A percentile compares a stretch with the other conserved stretches of the same genome.
phyloP scores from a whole-genome alignment of 805 yeast genomes.

The Sugiyamaella chiloensis region DNA sequence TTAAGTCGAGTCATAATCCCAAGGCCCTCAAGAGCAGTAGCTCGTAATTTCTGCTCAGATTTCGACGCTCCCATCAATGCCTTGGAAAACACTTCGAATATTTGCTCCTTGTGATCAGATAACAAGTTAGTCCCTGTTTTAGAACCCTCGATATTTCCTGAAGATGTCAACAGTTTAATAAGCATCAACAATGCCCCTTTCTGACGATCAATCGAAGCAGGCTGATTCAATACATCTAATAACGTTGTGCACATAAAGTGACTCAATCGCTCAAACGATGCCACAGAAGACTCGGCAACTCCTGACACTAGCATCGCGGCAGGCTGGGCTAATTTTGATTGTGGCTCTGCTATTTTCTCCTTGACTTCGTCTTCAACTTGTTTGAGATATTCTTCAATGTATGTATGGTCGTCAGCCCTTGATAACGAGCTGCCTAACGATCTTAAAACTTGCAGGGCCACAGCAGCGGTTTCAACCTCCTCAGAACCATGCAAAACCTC shows the following conservation, averaged over 20 bases:
- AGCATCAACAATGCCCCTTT: conserved; percentile 57
- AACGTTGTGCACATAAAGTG: conserved; percentile 43
- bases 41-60: conserved; percentile 65
- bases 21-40: conserved; percentile 63
- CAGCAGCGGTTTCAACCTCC: conserved; percentile 38
- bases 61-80: conserved; percentile 64
- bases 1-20: conserved; percentile 51
- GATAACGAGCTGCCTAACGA: conserved; percentile 42
- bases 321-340: conserved; percentile 56
- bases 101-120: conserved; percentile 55
- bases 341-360: conserved; percentile 48
- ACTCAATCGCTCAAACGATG: conserved; percentile 41
- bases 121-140: conserved; percentile 37
- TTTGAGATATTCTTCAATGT: conserved; percentile 39
- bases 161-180: conserved; percentile 54
- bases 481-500: conserved; percentile 84
- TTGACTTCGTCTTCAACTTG: conserved; percentile 42
- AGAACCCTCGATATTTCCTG: conserved; percentile 28
- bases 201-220: conserved; percentile 47
- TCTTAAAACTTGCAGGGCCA: conserved; percentile 45
- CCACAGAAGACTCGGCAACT: conserved; percentile 47
- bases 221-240: conserved; percentile 34
- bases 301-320: conserved; percentile 58
- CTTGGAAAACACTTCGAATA: conserved; percentile 65
- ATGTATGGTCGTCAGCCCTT: conserved; percentile 4